Evolutionary conservation across 768 basidiomycete genomes (phyloP).

Genomic region (Gyrodon lividus): DNA sequence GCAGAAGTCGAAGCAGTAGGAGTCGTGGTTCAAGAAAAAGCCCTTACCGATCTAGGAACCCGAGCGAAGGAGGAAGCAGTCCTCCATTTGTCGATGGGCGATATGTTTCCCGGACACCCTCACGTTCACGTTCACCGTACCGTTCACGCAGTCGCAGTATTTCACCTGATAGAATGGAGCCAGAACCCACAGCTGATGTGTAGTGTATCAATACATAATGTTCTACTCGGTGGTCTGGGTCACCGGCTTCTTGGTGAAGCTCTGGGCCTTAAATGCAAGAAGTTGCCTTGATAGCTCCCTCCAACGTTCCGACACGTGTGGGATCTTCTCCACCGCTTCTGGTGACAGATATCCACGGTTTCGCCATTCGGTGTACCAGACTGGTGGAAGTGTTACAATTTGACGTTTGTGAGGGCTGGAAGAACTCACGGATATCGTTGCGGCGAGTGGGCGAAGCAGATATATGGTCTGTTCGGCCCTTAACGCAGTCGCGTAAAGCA

Average conservation of each 20-base stretch:
- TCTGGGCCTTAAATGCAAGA: constrained; percentile 45
- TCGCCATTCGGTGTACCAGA: constrained; percentile 72
- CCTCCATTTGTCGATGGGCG: constrained; percentile 48
- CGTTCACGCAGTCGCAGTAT: constrained; percentile 61
- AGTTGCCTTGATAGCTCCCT: constrained; percentile 61
- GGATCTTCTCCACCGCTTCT: constrained; percentile 54
- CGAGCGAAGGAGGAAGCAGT: constrained; percentile 19
- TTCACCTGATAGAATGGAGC: constrained; percentile 56
- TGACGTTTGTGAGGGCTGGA: constrained; percentile 1
- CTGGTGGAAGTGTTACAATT: constrained; percentile 35
- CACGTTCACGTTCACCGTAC: constrained; percentile 43
- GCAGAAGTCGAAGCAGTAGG: constrained; percentile 25
- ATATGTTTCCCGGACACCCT: constrained; percentile 60
- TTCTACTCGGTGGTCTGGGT: constrained; percentile 21
- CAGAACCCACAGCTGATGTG: constrained; percentile 18
- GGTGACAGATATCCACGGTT: constrained; percentile 78
- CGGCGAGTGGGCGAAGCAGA: constrained; percentile 84
- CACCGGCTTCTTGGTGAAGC: constrained; percentile 28
- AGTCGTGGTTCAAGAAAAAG: constrained; percentile 32
- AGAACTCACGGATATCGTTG: constrained; percentile 72
- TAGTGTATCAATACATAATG: constrained; percentile 12
- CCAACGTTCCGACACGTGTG: constrained; percentile 72
- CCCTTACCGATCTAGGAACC: constrained; percentile 24
- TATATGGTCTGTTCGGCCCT: constrained; percentile 66
- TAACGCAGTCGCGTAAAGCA: constrained; percentile 75